Base-by-base conservation (phyloP, 2,329 filamentous ascomycete species). In the Fusarium coffeatum region DNA sequence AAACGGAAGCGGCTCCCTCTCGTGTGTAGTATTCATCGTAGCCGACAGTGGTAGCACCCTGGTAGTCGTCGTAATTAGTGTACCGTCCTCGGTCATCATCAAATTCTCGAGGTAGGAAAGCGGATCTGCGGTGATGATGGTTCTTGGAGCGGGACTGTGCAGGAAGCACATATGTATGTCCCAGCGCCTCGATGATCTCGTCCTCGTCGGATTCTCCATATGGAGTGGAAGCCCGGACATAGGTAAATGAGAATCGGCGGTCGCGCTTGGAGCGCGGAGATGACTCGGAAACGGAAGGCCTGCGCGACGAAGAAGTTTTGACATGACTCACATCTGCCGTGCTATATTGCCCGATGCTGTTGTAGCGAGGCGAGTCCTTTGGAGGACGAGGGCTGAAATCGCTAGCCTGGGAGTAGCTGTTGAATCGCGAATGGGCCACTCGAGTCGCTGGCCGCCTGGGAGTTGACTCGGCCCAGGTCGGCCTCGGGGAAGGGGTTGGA, bases 161-260 rank as follows among this genome's bases (percentile, higher is more conserved):
- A 63, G 84, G 84, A 76, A 88, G 77, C 80, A 87, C 80, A 73
- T 84, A 88, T 70, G 82, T 86, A 78, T 83, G 77, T 72, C 84
- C 85, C 78, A 85, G 76, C 76, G 85, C 80, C 80, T 88, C 84
- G 80, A 88, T 80, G 68, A 84, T 78, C 81, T 88, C 86, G 83
- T 89, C 87, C 84, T 88, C 87, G 85, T 89, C 87, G 81, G 87
- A 89, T 80, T 88, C 87, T 83, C 86, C 87, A 84, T 86, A 83
- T 68, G 82, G 82, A 73, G 85, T 84, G 77, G 86, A 85, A 83
- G 86, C 79, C 83, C 85, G 86, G 82, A 86, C 84, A 82, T 87
- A 85, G 81, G 85, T 84, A 80, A 84, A 86, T 71, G 87, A 88
- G 80, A 80, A 82, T 77, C 85, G 86, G 76, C 86, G 85, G 78